These are phyloP conservation scores for Clonostachys byssicola DNA, from an alignment of 2,329 filamentous ascomycete genomes.

Conservation along the genomic window DNA sequence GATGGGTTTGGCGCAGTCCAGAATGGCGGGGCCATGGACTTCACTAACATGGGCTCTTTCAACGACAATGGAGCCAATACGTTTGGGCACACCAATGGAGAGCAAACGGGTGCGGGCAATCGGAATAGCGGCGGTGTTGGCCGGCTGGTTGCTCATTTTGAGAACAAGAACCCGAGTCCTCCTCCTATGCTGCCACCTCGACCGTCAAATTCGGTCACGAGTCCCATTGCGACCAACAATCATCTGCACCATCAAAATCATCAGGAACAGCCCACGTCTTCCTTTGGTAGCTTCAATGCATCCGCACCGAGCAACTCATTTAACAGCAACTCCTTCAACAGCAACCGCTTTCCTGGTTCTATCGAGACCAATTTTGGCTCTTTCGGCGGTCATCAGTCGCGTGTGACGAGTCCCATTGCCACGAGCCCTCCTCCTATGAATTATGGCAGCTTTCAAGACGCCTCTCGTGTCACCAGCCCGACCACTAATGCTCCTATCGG, in stretches of 20 bases:
- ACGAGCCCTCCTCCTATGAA: conserved; percentile 18
- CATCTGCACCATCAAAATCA: not conserved
- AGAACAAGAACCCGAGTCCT: conserved; percentile 28
- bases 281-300: conserved; percentile 20
- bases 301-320: not conserved
- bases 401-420: conserved; percentile 23
- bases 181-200: conserved; percentile 23
- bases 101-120: conserved; percentile 4
- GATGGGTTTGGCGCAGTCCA: not conserved
- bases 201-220: conserved; percentile 18
- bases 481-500: conserved; percentile 13
- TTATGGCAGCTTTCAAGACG: conserved; percentile 24
- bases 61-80: not conserved
- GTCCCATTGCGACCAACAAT: conserved; percentile 9
- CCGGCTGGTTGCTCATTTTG: conserved; percentile 33
- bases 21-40: conserved; percentile 16
- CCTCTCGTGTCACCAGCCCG: conserved; percentile 18
- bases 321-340: conserved; percentile 1
- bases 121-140: conserved; percentile 20
- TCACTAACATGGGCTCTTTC: conserved; percentile 14
- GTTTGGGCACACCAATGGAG: not conserved
- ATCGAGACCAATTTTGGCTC: conserved; percentile 6
- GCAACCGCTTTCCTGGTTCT: conserved; percentile 1
- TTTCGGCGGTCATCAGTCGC: conserved; percentile 8
- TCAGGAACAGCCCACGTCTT: conserved; percentile 14